phyloP scores from a whole-genome alignment of 331 rosid species.

The Prunus yedoensis region DNA sequence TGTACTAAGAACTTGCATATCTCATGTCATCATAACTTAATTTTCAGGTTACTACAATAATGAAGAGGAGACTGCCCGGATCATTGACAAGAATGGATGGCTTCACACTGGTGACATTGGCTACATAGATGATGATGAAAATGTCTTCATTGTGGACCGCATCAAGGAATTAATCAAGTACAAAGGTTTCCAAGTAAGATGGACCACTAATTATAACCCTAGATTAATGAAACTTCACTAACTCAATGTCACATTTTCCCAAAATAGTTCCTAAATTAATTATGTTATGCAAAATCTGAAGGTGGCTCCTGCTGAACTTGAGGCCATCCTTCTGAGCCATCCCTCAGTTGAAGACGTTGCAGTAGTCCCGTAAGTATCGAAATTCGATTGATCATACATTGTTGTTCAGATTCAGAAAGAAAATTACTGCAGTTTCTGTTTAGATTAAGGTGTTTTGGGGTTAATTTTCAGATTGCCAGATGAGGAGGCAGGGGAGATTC shows the following conservation, averaged over 20 bases:
- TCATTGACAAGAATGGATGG: slow-evolving; percentile 70
- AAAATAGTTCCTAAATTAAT: neutral
- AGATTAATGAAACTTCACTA: neutral
- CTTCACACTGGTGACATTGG: too few relatives aligned
- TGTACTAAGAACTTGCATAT: neutral
- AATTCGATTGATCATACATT: too few relatives aligned
- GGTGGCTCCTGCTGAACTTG: slow-evolving; percentile 96
- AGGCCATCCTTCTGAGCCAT: slow-evolving; percentile 78
- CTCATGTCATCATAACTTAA: neutral
- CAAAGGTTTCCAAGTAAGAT: slow-evolving; percentile 93
- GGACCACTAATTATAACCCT: neutral
- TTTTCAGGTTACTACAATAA: slow-evolving; percentile 49
- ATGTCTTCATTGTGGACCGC: slow-evolving; percentile 77
- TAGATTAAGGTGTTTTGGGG: neutral
- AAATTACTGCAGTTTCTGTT: neutral
- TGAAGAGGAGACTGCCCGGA: slow-evolving; percentile 67
- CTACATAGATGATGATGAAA: slow-evolving; percentile 73
- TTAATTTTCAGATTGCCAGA: slow-evolving; percentile 57
- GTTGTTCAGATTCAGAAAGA: too few relatives aligned
- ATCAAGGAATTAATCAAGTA: slow-evolving; percentile 84
- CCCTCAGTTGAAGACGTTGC: slow-evolving; percentile 89
- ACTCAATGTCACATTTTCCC: neutral
- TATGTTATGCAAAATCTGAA: slow-evolving; percentile 19
- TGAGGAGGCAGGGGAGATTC: slow-evolving; percentile 90
- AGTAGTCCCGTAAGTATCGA: slow-evolving; percentile 73